These are phyloP conservation scores for Spinacia oleracea DNA, from an alignment of 179 eudicot genomes.

Conservation along the genomic window DNA sequence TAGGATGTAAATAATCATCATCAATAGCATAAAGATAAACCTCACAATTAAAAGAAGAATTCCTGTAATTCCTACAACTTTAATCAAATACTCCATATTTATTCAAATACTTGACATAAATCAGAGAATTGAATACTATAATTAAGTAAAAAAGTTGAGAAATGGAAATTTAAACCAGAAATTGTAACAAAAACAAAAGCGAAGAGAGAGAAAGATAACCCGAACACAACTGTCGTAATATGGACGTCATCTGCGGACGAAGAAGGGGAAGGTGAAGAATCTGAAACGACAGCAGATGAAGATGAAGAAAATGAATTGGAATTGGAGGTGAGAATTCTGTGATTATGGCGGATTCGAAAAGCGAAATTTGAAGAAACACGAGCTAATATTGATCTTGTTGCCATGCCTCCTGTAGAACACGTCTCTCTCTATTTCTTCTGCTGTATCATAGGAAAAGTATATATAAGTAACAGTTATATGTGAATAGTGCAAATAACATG, in stretches of 20 bases:
- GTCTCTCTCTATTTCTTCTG: not conserved
- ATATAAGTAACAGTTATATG: no score
- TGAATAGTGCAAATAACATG: no score
- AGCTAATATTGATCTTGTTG: slow-evolving; percentile 38
- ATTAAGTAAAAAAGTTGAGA: not conserved
- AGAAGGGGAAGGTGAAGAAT: slow-evolving; percentile 33
- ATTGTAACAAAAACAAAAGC: not conserved
- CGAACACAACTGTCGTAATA: slow-evolving; percentile 70
- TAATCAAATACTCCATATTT: not conserved
- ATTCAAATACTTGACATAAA: not conserved
- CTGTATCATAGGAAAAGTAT: no score
- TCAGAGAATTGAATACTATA: not conserved
- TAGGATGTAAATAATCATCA: not conserved
- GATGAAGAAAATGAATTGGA: slow-evolving; percentile 30
- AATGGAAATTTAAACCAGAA: not conserved
- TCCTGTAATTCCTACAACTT: no score
- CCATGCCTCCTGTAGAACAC: not conserved
- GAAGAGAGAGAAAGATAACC: slow-evolving; percentile 34
- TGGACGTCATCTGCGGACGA: slow-evolving; percentile 41
- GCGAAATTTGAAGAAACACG: slow-evolving; percentile 44
- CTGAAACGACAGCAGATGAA: slow-evolving; percentile 38
- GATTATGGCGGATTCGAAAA: slow-evolving; percentile 50
- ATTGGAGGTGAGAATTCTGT: slow-evolving; percentile 37
- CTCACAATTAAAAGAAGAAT: not conserved
- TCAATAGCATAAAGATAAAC: not conserved